Evolutionary conservation across 2,329 filamentous ascomycete genomes (phyloP).

Genomic region (Dothiorella sarmentorum): DNA sequence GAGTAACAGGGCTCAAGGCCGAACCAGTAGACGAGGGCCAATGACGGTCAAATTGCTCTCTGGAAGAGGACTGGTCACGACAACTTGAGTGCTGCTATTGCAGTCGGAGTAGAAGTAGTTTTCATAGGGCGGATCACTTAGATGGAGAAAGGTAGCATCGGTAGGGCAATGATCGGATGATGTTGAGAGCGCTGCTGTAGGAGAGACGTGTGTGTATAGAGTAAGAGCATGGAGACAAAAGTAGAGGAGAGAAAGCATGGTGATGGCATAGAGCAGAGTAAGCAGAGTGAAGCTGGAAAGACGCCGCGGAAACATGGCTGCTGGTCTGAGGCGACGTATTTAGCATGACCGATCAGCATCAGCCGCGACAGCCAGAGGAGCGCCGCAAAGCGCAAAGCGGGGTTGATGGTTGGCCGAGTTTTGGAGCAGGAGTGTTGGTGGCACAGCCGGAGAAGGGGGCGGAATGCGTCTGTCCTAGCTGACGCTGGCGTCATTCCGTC

Average conservation of each 20-base stretch:
- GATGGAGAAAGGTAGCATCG: constrained; percentile 39
- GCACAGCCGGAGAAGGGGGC: no score
- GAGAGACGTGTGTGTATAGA: neutral
- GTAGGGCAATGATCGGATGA: constrained; percentile 22
- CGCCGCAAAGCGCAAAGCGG: neutral
- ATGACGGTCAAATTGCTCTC: constrained; percentile 55
- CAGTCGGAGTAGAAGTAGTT: constrained; percentile 67
- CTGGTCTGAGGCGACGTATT: neutral
- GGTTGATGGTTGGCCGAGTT: neutral
- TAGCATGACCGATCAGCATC: neutral
- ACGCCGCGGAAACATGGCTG: neutral
- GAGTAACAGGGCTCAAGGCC: neutral
- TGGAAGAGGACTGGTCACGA: constrained; percentile 56
- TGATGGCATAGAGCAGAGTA: neutral
- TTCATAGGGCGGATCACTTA: constrained; percentile 58
- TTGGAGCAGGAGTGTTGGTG: no score
- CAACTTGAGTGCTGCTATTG: constrained; percentile 56
- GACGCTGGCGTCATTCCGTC: no score
- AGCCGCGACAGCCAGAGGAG: neutral
- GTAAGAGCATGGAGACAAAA: neutral
- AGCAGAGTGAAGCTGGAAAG: no score
- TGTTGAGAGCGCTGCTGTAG: neutral
- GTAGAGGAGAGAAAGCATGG: neutral
- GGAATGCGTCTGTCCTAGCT: no score
- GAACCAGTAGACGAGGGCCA: constrained; percentile 54